These are phyloP conservation scores for Neohortaea acidophila DNA, from an alignment of 495 filamentous ascomycete species.

Conservation along the genomic window DNA sequence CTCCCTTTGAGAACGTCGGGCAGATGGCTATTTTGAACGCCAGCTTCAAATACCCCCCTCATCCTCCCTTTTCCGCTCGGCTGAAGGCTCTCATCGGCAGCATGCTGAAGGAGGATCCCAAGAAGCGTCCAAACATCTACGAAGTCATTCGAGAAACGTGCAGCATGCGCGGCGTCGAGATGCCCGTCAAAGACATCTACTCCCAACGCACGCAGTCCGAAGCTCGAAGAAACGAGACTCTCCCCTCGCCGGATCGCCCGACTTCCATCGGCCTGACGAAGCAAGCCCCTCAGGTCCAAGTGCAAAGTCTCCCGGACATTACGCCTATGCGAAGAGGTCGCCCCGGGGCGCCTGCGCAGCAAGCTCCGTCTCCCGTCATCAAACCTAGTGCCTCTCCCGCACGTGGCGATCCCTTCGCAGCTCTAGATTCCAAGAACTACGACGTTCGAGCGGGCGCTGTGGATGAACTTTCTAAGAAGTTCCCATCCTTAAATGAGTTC, in stretches of 20 bases:
- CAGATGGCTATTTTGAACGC: constrained; percentile 98
- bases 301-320: constrained; percentile 70
- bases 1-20: constrained; percentile 92
- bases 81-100: constrained; percentile 82
- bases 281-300: constrained; percentile 47
- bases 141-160: constrained; percentile 77
- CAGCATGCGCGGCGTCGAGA: constrained; percentile 70
- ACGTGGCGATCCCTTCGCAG: constrained; percentile 76
- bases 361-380: constrained; percentile 27
- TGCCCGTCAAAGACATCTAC: constrained; percentile 93
- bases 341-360: constrained; percentile 39
- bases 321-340: constrained; percentile 87
- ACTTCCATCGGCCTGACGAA: constrained; percentile 50
- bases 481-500: constrained; percentile 89
- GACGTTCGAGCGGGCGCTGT: constrained; percentile 33
- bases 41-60: constrained; percentile 77
- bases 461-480: constrained; percentile 73
- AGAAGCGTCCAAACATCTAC: constrained; percentile 80
- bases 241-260: constrained; percentile 40
- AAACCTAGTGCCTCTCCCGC: constrained; percentile 63
- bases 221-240: constrained; percentile 43
- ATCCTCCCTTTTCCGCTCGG: constrained; percentile 78
- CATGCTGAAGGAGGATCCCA: constrained; percentile 78
- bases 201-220: constrained; percentile 50
- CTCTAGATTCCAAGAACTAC: constrained; percentile 50